These are phyloP conservation scores for Penicillium rolfsii DNA, from an alignment of 2,329 filamentous ascomycete species.

Conservation along the genomic window DNA sequence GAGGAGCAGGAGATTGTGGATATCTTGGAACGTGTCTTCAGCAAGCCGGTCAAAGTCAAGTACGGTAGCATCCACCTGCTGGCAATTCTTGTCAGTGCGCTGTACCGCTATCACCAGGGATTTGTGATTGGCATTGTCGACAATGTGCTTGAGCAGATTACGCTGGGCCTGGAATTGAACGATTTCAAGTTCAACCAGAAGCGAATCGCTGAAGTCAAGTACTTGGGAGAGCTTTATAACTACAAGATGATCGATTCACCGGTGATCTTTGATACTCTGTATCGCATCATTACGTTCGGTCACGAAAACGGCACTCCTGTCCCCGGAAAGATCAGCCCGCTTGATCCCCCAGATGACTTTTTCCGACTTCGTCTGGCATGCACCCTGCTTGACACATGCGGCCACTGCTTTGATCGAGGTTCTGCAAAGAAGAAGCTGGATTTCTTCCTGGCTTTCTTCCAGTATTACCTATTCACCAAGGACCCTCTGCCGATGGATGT, in stretches of 20 bases:
- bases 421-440: conserved; percentile 95
- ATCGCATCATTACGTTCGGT: conserved; percentile 91
- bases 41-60: conserved; percentile 95
- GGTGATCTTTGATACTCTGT: conserved; percentile 92
- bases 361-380: conserved; percentile 92
- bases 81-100: conserved; percentile 81
- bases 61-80: conserved; percentile 95
- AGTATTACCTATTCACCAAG: conserved; percentile 94
- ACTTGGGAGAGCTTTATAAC: conserved; percentile 94
- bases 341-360: conserved; percentile 91
- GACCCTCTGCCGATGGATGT: conserved; percentile 92
- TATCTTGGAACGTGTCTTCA: conserved; percentile 86
- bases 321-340: conserved; percentile 72
- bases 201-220: conserved; percentile 92
- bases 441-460: conserved; percentile 92
- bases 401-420: conserved; percentile 93
- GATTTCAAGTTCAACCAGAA: conserved; percentile 98
- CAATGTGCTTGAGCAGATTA: conserved; percentile 84
- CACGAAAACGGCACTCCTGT: conserved; percentile 80
- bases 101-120: conserved; percentile 88
- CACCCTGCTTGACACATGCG: conserved; percentile 90
- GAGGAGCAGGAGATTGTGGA: conserved; percentile 86
- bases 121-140: conserved; percentile 94
- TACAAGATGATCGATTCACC: conserved; percentile 96
- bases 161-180: conserved; percentile 86